phyloP scores from a whole-genome alignment of 805 yeast species.

The Pichia thaimueangensis region DNA sequence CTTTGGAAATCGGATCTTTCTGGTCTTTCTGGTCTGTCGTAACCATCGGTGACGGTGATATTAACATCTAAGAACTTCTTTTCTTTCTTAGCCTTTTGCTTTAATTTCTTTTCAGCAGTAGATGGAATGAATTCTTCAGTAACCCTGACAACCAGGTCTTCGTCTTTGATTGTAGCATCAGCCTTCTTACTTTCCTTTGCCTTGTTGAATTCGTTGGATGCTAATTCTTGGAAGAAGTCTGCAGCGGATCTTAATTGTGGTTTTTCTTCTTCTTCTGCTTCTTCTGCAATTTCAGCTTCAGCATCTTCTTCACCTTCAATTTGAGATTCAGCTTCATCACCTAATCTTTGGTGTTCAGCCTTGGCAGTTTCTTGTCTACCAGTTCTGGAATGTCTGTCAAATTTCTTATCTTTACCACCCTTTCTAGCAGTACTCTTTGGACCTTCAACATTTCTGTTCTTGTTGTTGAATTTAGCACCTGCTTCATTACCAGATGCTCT shows the following conservation, averaged over 20 bases:
- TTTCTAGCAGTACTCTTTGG: conserved; percentile 42
- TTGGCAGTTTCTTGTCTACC: conserved; percentile 81
- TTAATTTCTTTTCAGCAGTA: conserved; percentile 59
- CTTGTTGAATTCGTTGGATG: conserved; percentile 35
- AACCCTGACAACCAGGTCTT: conserved; percentile 60
- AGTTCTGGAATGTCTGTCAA: conserved; percentile 83
- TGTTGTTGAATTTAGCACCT: conserved; percentile 65
- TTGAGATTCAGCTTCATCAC: conserved; percentile 57
- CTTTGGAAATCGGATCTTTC: conserved; percentile 26
- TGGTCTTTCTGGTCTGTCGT: conserved; percentile 22
- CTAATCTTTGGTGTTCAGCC: conserved; percentile 84
- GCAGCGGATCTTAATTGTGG: conserved; percentile 65
- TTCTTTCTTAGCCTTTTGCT: conserved; percentile 73
- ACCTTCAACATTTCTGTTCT: conserved; percentile 59
- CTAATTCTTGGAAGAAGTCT: conserved; percentile 74
- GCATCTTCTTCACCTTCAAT: conserved; percentile 51
- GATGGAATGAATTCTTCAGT: conserved; percentile 54
- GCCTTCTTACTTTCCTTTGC: conserved; percentile 11
- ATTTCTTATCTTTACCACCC: conserved; percentile 45
- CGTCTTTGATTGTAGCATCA: conserved; percentile 40
- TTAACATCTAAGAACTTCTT: conserved; percentile 72
- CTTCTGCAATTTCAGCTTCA: conserved; percentile 38
- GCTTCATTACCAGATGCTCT: conserved; percentile 85
- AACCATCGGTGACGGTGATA: conserved; percentile 60
- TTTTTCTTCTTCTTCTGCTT: conserved; percentile 37